A percentile compares a stretch with the other conserved stretches of the same genome.
These are phyloP conservation scores for Sextonia rubra DNA, from an alignment of 164 flowering plant species.

Conservation along the genomic window DNA sequence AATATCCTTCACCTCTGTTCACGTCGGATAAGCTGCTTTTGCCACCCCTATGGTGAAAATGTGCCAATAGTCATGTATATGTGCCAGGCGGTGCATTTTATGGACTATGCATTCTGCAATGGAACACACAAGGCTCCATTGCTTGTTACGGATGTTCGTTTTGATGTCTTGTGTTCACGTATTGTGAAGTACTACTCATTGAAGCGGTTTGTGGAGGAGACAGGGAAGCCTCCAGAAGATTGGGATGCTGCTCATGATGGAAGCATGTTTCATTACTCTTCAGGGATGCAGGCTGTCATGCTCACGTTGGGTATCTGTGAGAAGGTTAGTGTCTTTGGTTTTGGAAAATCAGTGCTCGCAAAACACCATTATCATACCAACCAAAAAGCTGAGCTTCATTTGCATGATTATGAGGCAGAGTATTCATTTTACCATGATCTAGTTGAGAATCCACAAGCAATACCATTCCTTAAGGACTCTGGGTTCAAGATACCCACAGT, in stretches of 20 bases:
- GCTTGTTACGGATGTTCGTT: constrained; percentile 75
- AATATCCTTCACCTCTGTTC: constrained; percentile 80
- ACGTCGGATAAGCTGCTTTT: constrained; percentile 60
- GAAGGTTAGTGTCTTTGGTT: constrained; percentile 80
- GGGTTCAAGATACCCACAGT: constrained; percentile 75
- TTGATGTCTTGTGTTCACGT: constrained; percentile 74
- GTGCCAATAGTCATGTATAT: constrained; percentile 84
- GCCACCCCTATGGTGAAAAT: constrained; percentile 80
- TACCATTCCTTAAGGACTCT: constrained; percentile 62
- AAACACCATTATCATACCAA: constrained; percentile 94
- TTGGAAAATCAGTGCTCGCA: constrained; percentile 65
- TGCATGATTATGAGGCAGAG: constrained; percentile 94
- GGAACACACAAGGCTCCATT: constrained; percentile 61
- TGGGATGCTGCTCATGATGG: constrained; percentile 81
- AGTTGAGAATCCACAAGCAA: constrained; percentile 42
- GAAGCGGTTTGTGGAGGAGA: constrained; percentile 58
- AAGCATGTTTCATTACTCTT: constrained; percentile 82
- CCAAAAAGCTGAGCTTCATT: constrained; percentile 76
- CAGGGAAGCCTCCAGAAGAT: constrained; percentile 50
- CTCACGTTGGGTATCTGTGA: constrained; percentile 88
- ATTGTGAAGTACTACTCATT: constrained; percentile 92
- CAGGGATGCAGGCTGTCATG: constrained; percentile 98
- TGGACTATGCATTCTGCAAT: constrained; percentile 75
- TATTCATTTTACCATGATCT: constrained; percentile 67
- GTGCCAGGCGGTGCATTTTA: constrained; percentile 79